A percentile compares a stretch with the other conserved stretches of the same genome.
These are phyloP conservation scores for Hemileia vastatrix DNA, from an alignment of 1,284 basidiomycete genomes.

Conservation along the genomic window DNA sequence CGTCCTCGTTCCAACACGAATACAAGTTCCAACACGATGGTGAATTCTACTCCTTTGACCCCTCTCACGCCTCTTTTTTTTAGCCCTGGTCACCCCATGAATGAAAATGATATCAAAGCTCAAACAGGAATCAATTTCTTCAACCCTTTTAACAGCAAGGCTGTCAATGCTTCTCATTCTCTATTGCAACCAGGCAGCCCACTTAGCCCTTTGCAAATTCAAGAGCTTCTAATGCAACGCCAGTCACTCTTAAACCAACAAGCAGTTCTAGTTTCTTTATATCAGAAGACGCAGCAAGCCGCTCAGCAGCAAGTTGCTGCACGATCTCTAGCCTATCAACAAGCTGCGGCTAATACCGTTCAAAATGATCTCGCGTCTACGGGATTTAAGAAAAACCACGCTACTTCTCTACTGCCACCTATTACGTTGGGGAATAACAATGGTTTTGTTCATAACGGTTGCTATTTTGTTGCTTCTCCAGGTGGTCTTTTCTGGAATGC, in stretches of 20 bases:
- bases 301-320: background rate
- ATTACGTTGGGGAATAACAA: constrained; percentile 9
- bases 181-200: constrained; percentile 1
- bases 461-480: no score
- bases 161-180: background rate
- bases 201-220: constrained; percentile 1
- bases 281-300: constrained; percentile 9
- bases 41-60: background rate
- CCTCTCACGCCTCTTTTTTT: background rate
- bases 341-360: background rate
- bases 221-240: constrained; percentile 11
- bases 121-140: no score
- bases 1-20: no score
- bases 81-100: background rate
- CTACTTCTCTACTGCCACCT: constrained; percentile 9
- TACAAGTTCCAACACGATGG: no score
- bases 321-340: constrained; percentile 6
- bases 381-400: background rate
- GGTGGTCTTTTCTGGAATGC: background rate
- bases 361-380: background rate
- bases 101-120: no score
- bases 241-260: constrained; percentile 18
- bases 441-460: background rate
- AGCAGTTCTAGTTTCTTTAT: constrained; percentile 14
- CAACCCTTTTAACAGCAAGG: background rate